Evolutionary conservation across 2,329 filamentous ascomycete genomes (phyloP).

Genomic region (Alternaria atra): DNA sequence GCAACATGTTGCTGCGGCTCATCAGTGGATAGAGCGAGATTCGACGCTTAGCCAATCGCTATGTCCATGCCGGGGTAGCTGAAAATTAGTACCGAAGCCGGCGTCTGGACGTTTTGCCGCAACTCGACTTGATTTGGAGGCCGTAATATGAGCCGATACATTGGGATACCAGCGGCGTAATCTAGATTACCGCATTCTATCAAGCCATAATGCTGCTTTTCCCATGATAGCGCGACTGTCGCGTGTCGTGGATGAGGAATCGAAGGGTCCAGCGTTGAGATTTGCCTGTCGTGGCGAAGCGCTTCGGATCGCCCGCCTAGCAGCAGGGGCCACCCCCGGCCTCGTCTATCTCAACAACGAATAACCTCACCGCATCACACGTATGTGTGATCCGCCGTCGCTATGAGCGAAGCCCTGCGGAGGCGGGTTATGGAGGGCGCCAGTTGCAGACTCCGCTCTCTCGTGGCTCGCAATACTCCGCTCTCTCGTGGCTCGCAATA

Average conservation of each 20-base stretch:
- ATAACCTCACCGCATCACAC: conserved; percentile 31
- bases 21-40: conserved; percentile 36
- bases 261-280: conserved; percentile 14
- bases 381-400: conserved; percentile 24
- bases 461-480: conserved; percentile 27
- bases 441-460: conserved; percentile 20
- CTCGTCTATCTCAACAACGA: conserved; percentile 25
- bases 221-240: conserved; percentile 29
- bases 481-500: conserved; percentile 25
- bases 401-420: conserved; percentile 19
- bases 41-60: conserved; percentile 36
- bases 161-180: conserved; percentile 23
- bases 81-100: conserved; percentile 22
- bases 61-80: conserved; percentile 30
- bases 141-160: conserved; percentile 36
- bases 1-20: conserved; percentile 33
- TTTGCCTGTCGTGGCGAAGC: conserved; percentile 29
- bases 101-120: conserved; percentile 29
- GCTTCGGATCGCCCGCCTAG: conserved; percentile 27
- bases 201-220: conserved; percentile 7
- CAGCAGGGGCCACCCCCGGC: conserved; percentile 19
- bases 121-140: conserved; percentile 39
- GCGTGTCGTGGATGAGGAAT: conserved; percentile 25
- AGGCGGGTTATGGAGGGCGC: conserved; percentile 23
- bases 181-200: conserved; percentile 17